phyloP scores from a whole-genome alignment of 2,329 filamentous ascomycete species.

The Monosporascus sp. region DNA sequence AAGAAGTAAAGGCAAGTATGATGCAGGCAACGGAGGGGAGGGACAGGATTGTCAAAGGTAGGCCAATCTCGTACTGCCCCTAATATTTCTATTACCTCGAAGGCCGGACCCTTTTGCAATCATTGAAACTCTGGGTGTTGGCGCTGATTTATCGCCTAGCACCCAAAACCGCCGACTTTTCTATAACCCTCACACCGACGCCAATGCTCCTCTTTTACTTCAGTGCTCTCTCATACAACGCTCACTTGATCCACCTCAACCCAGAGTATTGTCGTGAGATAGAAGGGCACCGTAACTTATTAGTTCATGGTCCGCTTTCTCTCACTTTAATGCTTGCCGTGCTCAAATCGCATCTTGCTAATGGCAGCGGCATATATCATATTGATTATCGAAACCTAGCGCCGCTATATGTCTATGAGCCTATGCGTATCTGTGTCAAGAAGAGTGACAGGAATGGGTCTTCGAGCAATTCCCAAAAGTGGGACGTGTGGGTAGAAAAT shows the following conservation, averaged over 20 bases:
- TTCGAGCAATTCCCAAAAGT: slow-evolving; percentile 31
- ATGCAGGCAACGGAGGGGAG: slow-evolving; percentile 13
- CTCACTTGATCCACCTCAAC: slow-evolving; percentile 86
- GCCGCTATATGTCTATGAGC: slow-evolving; percentile 71
- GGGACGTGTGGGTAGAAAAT: slow-evolving; percentile 63
- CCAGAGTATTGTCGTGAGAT: slow-evolving; percentile 59
- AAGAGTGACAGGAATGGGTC: slow-evolving; percentile 32
- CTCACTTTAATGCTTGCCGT: slow-evolving; percentile 71
- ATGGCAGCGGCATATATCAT: slow-evolving; percentile 36
- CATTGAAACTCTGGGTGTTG: slow-evolving; percentile 4
- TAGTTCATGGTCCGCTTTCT: slow-evolving; percentile 84
- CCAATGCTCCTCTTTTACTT: slow-evolving; percentile 78
- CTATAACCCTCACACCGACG: slow-evolving; percentile 58
- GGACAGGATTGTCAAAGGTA: slow-evolving; percentile 19
- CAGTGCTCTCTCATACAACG: slow-evolving; percentile 87
- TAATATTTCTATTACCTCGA: neutral
- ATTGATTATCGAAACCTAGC: slow-evolving; percentile 78
- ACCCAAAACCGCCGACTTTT: slow-evolving; percentile 30
- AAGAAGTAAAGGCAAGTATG: slow-evolving; percentile 15
- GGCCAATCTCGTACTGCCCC: slow-evolving; percentile 22
- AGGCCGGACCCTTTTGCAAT: neutral
- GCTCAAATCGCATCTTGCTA: slow-evolving; percentile 45
- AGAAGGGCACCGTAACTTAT: slow-evolving; percentile 69
- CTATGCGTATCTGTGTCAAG: slow-evolving; percentile 64
- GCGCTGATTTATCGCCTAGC: slow-evolving; percentile 17